These are phyloP conservation scores for Penicillium lagena DNA, from an alignment of 495 filamentous ascomycete genomes.

Conservation along the genomic window DNA sequence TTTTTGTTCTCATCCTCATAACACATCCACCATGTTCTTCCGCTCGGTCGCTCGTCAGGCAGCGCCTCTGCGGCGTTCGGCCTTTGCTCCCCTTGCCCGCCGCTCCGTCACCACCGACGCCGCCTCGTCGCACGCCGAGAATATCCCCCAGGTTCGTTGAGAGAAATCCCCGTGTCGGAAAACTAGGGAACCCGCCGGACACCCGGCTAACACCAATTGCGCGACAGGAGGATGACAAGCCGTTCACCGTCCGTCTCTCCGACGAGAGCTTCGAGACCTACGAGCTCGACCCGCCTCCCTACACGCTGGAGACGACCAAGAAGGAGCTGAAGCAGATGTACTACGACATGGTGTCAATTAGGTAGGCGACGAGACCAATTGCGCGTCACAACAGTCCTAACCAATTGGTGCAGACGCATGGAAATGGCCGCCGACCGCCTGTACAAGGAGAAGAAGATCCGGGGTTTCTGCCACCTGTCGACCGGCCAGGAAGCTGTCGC, in stretches of 20 bases:
- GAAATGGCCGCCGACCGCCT: slow-evolving; percentile 97
- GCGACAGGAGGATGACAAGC: slow-evolving; percentile 81
- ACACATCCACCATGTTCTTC: slow-evolving; percentile 36
- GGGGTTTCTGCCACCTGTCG: slow-evolving; percentile 98
- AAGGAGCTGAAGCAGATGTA: slow-evolving; percentile 98
- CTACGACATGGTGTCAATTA: slow-evolving; percentile 87
- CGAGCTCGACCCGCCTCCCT: slow-evolving; percentile 90
- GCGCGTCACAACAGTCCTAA: neutral
- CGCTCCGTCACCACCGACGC: slow-evolving; percentile 90
- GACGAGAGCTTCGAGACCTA: slow-evolving; percentile 99
- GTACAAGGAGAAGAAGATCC: slow-evolving; percentile 99
- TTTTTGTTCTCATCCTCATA: slow-evolving; percentile 17
- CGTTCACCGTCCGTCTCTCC: slow-evolving; percentile 85
- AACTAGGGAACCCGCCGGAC: slow-evolving; percentile 6
- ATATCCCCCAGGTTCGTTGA: slow-evolving; percentile 62
- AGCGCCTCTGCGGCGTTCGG: slow-evolving; percentile 48
- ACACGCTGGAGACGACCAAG: slow-evolving; percentile 90
- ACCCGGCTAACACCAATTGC: slow-evolving; percentile 20
- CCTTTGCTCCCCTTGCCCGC: slow-evolving; percentile 49
- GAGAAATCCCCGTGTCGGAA: slow-evolving; percentile 40
- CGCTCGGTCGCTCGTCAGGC: slow-evolving; percentile 38
- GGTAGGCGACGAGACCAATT: slow-evolving; percentile 47
- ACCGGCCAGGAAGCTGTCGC: slow-evolving; percentile 97
- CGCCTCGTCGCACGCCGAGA: slow-evolving; percentile 82
- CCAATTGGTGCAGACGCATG: slow-evolving; percentile 66